Evolutionary conservation across 129 eudicot genomes (phyloP).

Genomic region (Flaveria trinervia): DNA sequence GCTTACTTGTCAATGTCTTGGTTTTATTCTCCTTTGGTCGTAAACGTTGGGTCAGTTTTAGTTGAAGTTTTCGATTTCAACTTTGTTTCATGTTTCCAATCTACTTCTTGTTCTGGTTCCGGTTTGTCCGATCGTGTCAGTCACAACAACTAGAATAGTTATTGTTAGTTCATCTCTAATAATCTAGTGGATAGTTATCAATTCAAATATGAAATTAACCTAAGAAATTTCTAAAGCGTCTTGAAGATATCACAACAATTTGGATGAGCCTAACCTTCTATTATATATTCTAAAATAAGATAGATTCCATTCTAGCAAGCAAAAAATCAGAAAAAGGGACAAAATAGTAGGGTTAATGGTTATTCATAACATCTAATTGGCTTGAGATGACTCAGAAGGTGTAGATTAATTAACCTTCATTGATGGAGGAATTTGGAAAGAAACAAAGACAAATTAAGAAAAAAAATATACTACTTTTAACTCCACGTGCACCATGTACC

Average conservation of each 20-base stretch:
- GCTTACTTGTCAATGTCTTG: no score
- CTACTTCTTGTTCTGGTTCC: no score
- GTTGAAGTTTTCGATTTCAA: no score
- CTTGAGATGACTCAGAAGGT: slow-evolving; percentile 27
- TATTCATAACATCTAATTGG: slow-evolving; percentile 27
- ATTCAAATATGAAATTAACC: not conserved
- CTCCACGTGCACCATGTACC: slow-evolving; percentile 6
- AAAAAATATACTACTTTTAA: slow-evolving; percentile 7
- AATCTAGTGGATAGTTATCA: not conserved
- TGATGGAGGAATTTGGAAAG: slow-evolving; percentile 17
- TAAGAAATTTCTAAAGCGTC: not conserved
- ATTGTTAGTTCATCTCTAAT: not conserved
- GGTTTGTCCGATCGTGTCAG: no score
- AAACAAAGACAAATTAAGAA: slow-evolving; percentile 4
- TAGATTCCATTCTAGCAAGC: slow-evolving; percentile 29
- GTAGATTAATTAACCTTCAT: slow-evolving; percentile 19
- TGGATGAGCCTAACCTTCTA: no score
- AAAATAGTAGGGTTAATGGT: slow-evolving; percentile 28
- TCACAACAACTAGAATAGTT: not conserved
- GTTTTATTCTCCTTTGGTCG: no score
- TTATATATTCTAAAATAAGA: not conserved
- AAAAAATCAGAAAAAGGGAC: slow-evolving; percentile 31
- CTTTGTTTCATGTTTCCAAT: no score
- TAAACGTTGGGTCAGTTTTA: no score
- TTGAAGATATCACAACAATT: not conserved